Evolutionary conservation across 768 basidiomycete species (phyloP).

Genomic region (Lentinus brumalis): DNA sequence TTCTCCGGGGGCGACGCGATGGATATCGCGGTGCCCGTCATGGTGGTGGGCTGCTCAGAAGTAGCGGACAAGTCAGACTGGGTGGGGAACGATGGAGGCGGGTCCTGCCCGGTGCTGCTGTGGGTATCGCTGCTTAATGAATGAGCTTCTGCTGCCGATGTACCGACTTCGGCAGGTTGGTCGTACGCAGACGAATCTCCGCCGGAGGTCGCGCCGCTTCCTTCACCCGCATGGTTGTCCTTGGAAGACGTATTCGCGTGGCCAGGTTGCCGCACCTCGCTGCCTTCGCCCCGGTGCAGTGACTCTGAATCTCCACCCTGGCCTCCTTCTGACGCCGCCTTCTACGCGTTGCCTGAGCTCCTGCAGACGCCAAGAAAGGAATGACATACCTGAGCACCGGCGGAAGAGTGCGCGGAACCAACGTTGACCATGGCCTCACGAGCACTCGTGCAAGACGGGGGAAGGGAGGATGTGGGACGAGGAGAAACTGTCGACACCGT

Average conservation of each 20-base stretch:
- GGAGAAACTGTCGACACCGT: constrained; percentile 1
- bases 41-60: constrained; percentile 10
- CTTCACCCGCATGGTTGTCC: not conserved
- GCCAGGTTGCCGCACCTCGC: not conserved
- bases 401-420: constrained; percentile 10
- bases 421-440: constrained; percentile 18
- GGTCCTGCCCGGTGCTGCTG: constrained; percentile 19
- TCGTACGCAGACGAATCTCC: not conserved
- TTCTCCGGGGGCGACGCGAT: constrained; percentile 6
- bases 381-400: constrained; percentile 10
- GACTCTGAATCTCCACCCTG: constrained; percentile 10
- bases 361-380: not conserved
- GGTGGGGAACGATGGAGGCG: constrained; percentile 14
- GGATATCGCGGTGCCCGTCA: constrained; percentile 16
- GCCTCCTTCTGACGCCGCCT: constrained; percentile 16
- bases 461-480: not conserved
- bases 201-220: constrained; percentile 11
- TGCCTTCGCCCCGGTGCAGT: constrained; percentile 1
- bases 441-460: constrained; percentile 5
- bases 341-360: constrained; percentile 1
- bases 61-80: constrained; percentile 12
- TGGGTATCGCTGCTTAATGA: constrained; percentile 13
- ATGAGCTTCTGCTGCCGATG: constrained; percentile 14
- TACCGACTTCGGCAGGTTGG: constrained; percentile 5
- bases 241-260: not conserved